Base-by-base conservation (phyloP, 768 basidiomycete genomes). In the Mycena kentingensis region DNA sequence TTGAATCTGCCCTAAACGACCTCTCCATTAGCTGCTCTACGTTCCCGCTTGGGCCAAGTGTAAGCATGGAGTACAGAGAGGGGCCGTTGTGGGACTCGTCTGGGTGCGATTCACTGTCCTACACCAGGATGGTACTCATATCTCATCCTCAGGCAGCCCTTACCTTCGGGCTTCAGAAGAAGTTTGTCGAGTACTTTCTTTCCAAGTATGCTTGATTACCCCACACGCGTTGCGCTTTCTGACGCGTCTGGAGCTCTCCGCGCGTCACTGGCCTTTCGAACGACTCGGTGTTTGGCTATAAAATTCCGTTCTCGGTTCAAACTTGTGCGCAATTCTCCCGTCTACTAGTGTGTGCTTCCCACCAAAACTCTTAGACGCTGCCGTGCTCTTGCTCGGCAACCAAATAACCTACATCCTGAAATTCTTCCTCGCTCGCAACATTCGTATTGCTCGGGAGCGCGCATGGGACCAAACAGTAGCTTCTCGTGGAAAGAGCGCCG, bases 41-140 rank as follows among this genome's bases (percentile, higher is more conserved):
- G 71, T 75, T 22, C 91, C 93, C 4, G 84, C 88, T 7, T 92
- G 93, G 90, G 73, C 88, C 63, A 94, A 92, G 70, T 90, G 92
- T 65, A 80, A 77, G 57, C 87, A 95, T 68, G 94, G 88, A 0
- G 80, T 81, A 1, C 64, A 77, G 41, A 73, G 93, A 18, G 93
- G 94, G 0, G 72, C 80, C 0, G 68, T 80, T 15, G 86, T 91
- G 34, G 93, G 87, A 0, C 64, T 78, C 0, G 67, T 80, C 27
- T 93, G 90, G 90, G 90, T 87, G 62, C 32, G 78, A 70, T 19
- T 18, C 18, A 31, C 22, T 24, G 45, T 18, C 12, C 11, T 35
- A 49, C n/a, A 31, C 41, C 24, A 16, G 24, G 35, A 22, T 7
- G 7, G 4, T 3, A n/a, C 25, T 31, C 31, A 32, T 35, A 22